Percentiles rank a stretch among this genome's conserved stretches.
Conservation (phyloP, 371 early-diverging fungal species). For the Lichtheimia ornata region DNA sequence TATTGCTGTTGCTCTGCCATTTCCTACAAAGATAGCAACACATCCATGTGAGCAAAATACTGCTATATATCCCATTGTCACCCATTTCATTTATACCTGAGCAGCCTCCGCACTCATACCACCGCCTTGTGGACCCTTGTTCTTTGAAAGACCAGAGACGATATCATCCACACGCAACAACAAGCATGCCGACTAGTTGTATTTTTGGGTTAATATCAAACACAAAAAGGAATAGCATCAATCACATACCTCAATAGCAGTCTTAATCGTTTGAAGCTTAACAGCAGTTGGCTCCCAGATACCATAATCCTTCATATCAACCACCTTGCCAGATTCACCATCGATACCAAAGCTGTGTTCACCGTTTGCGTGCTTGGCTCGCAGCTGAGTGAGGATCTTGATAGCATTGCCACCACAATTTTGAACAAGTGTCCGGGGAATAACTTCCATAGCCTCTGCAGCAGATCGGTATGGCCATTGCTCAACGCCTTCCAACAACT, state of each 20-base stretch:
- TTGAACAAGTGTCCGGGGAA: conserved; percentile 97
- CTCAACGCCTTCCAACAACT: conserved; percentile 87
- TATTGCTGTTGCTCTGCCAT: conserved; percentile 16
- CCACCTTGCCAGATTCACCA: conserved; percentile 94
- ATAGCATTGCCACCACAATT: conserved; percentile 99
- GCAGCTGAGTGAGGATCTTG: conserved; percentile 90
- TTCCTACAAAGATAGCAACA: conserved; percentile 9
- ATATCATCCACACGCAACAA: conserved; percentile 97
- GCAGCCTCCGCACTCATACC: conserved; percentile 18
- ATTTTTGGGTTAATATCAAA: neutral
- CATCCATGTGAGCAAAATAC: neutral
- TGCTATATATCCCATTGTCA: neutral
- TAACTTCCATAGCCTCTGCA: conserved; percentile 97
- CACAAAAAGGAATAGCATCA: conserved; percentile 7
- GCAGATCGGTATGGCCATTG: conserved; percentile 97
- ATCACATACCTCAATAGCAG: conserved; percentile 90
- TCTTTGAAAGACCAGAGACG: conserved; percentile 87
- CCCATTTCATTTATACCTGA: conserved; percentile 5
- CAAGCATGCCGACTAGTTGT: conserved; percentile 79
- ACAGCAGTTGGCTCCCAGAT: conserved; percentile 99
- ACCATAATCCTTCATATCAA: conserved; percentile 96
- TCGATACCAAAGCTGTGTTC: conserved; percentile 93
- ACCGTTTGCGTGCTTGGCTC: conserved; percentile 95
- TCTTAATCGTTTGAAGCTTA: conserved; percentile 99
- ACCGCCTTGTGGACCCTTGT: conserved; percentile 41